Conservation (phyloP, 352 stramenopile genomes). For the Pythium phragmiticola region DNA sequence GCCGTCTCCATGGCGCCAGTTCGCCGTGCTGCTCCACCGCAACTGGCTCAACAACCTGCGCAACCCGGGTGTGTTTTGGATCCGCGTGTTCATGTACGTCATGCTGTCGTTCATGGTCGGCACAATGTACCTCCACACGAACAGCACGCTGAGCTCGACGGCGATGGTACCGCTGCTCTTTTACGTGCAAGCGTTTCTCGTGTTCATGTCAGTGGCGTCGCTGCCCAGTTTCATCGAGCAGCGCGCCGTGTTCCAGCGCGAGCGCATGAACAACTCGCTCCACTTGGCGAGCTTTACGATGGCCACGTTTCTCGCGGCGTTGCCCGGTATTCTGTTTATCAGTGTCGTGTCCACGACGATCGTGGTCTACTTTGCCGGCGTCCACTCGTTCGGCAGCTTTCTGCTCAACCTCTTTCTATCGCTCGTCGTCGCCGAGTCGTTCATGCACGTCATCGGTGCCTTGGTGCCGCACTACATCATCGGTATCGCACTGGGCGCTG, state of each 20-base stretch:
- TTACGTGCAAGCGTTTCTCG: constrained; percentile 88
- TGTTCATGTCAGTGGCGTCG: constrained; percentile 89
- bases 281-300: constrained; percentile 71
- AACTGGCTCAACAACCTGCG: too few species aligned
- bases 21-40: constrained; percentile 49
- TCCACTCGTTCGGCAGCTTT: constrained; percentile 66
- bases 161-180: constrained; percentile 84
- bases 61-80: too few species aligned
- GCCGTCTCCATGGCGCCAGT: constrained; percentile 59
- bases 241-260: constrained; percentile 79
- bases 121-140: too few species aligned
- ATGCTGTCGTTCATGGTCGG: too few species aligned
- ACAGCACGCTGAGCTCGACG: too few species aligned
- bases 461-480: constrained; percentile 83
- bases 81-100: too few species aligned
- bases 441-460: constrained; percentile 83
- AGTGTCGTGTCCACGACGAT: constrained; percentile 45
- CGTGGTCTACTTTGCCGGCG: constrained; percentile 47
- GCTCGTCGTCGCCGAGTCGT: constrained; percentile 79
- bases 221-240: constrained; percentile 87
- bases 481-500: constrained; percentile 72
- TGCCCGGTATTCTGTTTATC: constrained; percentile 69
- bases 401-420: constrained; percentile 75
- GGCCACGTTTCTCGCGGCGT: constrained; percentile 61
- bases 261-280: constrained; percentile 81